Base-by-base conservation (phyloP, 2,329 filamentous ascomycete genomes). In the Graphilbum ipis-grandicollis region DNA sequence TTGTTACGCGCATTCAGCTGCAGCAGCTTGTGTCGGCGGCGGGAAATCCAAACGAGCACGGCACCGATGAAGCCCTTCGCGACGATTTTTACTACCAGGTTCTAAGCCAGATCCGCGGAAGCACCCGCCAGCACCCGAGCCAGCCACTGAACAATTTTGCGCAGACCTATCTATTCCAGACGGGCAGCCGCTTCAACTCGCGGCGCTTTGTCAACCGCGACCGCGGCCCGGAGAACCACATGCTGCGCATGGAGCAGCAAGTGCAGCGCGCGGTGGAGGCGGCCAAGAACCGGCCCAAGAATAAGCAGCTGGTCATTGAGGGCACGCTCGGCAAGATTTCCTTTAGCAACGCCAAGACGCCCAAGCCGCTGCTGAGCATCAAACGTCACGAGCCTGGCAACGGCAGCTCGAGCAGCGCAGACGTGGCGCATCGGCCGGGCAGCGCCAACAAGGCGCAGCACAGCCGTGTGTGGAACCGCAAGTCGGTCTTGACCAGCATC, bases 81-180 rank as follows among this genome's bases (percentile, higher is more conserved):
- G 90, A 98, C 49, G 90, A 98, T 54, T 98, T 98, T 53, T 98
- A 98, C 57, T 98, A 96, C 50, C 90, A 98, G 53, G 90, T 98
- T 18, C 88, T 93, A 49, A 88, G 79, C 50, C 86, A 93, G 49
- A 94, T 98, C 44, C 79, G 88, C 36, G 85, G 84, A 41, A 81
- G 83, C 31, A 82, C 84, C 31, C 76, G 86, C 36, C 85, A 92
- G 52, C 85, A 93, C 50, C 88, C 88, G 5, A 83, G 83, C 48
- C 88, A 96, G 53, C 88, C 88, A 2, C 66, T 94, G 12, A 93
- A 81, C 54, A 90, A 93, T 55, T 96, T 98, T 55, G 90, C 90
- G 0, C 90, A 98, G 57, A 98, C 90, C 0, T 98, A 98, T 51
- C 66, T 98, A 3, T 93, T 92, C 57, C 88, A 96, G 56, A 94